Evolutionary conservation across 2,329 filamentous ascomycete genomes (phyloP), one percentile per base, ranked within the genome.

Genomic region (Neoascochyta sp.): DNA sequence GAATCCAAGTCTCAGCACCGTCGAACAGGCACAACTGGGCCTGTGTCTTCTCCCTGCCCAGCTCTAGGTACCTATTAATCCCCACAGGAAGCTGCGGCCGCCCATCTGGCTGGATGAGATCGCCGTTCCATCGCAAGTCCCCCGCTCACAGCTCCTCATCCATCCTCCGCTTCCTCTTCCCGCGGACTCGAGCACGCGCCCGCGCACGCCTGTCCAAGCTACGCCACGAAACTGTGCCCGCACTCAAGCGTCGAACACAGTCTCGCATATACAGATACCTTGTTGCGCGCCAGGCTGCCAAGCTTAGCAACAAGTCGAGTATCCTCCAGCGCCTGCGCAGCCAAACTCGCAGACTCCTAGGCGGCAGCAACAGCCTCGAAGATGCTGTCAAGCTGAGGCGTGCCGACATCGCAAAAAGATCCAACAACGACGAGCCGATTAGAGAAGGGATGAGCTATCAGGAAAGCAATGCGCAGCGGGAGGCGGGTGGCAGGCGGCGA

Each of bases 251-350:
- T 56, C 71, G 74, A 30, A 66, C 86, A 7, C 87, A 94, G 64
- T 81, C 81, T 20, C 77, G 80, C 33, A 78, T 95, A 43, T 93
- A 92, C 57, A 74, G 74, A 24, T 85, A 81, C 42, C 71, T 93
- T 34, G 67, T 89, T 41, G 70, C 73, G 46, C 75, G 76, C 28
- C 81, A 86, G 39, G 45, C 53, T 5, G 44, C 43, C 20, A 62
- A 54, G 38, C 51, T 59, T 28, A 42, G 46, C 23, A 43, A 41
- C 27, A 48, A 54, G 24, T 44, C 48, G 25, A 43, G 36, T 16
- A 41, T 63, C 25, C 30, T 57, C 16, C 58, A 60, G 43, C 50
- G 50, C 24, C 43, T 62, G 29, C 52, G 54, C 26, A 45, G 50
- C 27, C 49, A 47, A 19, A 64, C 62, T 29, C 51, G 62, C 24